phyloP scores from a whole-genome alignment of 331 rosid species.

The Quercus lobata region DNA sequence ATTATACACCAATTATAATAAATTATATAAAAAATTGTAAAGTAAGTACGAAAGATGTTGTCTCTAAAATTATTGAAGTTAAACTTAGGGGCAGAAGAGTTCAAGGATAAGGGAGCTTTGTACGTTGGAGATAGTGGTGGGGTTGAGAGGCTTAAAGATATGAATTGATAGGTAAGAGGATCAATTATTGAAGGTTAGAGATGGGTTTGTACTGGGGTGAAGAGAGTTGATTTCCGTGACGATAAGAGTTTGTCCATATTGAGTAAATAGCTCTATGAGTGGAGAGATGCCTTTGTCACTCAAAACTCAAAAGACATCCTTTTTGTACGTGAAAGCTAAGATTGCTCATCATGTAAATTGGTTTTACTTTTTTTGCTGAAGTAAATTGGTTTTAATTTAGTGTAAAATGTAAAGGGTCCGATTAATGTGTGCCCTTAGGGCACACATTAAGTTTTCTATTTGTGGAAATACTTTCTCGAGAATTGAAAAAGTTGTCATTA shows the following conservation, averaged over 20 bases:
- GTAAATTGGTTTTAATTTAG: neutral
- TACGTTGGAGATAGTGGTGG: neutral
- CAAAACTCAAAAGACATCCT: neutral
- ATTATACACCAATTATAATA: no score
- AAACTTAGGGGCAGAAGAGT: neutral
- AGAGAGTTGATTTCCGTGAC: slow-evolving; percentile 16
- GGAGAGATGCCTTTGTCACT: slow-evolving; percentile 18
- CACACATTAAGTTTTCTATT: no score
- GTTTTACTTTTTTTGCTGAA: neutral
- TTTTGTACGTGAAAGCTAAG: neutral
- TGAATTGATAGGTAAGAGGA: neutral
- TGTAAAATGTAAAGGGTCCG: neutral
- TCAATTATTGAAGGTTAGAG: slow-evolving; percentile 10
- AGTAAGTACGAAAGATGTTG: no score
- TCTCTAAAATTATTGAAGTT: neutral
- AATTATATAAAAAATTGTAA: no score
- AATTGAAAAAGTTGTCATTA: no score
- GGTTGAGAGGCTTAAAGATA: neutral
- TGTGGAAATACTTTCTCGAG: no score
- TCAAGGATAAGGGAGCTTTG: neutral
- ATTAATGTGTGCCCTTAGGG: no score
- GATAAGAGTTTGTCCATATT: slow-evolving; percentile 14
- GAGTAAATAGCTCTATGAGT: slow-evolving; percentile 1
- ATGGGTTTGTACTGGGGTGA: neutral
- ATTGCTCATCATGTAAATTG: neutral